These are phyloP conservation scores for Bassia scoparia DNA, from an alignment of 148 eudicot genomes.

Conservation along the genomic window DNA sequence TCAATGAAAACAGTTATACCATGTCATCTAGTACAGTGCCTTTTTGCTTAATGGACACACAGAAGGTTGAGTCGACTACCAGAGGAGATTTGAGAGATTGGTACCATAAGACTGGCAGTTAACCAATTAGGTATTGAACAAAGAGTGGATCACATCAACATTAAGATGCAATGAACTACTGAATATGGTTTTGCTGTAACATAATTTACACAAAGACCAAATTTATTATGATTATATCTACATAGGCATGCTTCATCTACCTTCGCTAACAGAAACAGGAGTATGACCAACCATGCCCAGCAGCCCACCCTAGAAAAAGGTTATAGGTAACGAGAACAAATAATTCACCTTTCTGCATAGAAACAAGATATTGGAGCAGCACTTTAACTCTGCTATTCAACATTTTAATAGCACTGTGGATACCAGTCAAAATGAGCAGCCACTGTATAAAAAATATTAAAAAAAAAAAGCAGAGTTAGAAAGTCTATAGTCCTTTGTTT, in stretches of 20 bases:
- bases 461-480: background rate
- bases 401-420: slow-evolving; percentile 97
- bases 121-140: background rate
- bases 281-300: background rate
- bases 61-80: background rate
- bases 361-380: slow-evolving; percentile 79
- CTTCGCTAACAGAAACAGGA: background rate
- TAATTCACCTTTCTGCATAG: slow-evolving; percentile 78
- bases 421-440: slow-evolving; percentile 94
- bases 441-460: slow-evolving; percentile 48
- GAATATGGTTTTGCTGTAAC: background rate
- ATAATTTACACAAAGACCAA: background rate
- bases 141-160: no score
- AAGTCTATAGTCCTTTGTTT: background rate
- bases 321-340: background rate
- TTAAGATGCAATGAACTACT: background rate
- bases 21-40: background rate
- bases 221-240: background rate
- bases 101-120: background rate
- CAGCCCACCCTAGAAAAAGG: background rate
- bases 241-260: background rate
- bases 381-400: slow-evolving; percentile 86
- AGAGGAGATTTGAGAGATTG: background rate
- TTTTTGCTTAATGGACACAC: background rate
- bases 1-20: background rate